A percentile compares a stretch with the other conserved stretches of the same genome.
These are phyloP conservation scores for Uromyces viciae-fabae DNA, from an alignment of 1,284 basidiomycete genomes.

Conservation along the genomic window DNA sequence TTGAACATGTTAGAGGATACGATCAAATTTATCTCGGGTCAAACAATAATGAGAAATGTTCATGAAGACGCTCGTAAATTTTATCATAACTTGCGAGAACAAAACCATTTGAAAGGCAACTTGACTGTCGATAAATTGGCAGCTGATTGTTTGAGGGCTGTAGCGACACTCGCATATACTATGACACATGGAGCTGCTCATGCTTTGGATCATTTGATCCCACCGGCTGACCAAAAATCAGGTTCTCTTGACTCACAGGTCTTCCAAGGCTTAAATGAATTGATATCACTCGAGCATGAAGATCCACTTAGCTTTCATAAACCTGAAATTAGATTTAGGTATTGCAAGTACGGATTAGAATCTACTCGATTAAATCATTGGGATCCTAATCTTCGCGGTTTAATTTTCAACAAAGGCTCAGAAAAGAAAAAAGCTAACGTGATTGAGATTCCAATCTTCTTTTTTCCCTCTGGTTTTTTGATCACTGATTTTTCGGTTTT, in stretches of 20 bases:
- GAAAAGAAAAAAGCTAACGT: not conserved
- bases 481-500: not conserved
- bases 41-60: slow-evolving; percentile 13
- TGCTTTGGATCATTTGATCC: slow-evolving; percentile 33
- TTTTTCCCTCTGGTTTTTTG: not conserved
- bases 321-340: not conserved
- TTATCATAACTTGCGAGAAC: slow-evolving; percentile 1
- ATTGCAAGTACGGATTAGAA: slow-evolving; percentile 22
- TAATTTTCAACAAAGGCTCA: slow-evolving; percentile 15
- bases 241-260: not conserved
- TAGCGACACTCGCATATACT: slow-evolving; percentile 40
- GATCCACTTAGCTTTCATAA: slow-evolving; percentile 3
- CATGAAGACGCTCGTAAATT: slow-evolving; percentile 22
- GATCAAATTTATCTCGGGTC: slow-evolving; percentile 37
- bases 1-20: slow-evolving; percentile 37
- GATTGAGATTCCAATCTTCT: not conserved
- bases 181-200: slow-evolving; percentile 34
- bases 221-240: not conserved
- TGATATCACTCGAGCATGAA: not conserved
- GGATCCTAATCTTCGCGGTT: slow-evolving; percentile 1
- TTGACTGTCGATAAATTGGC: slow-evolving; percentile 29
- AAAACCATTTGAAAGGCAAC: not conserved
- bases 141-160: slow-evolving; percentile 36
- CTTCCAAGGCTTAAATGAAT: slow-evolving; percentile 12
- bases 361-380: slow-evolving; percentile 30